Conservation (phyloP, 805 yeast species). For the Priceomyces fermenticarens region DNA sequence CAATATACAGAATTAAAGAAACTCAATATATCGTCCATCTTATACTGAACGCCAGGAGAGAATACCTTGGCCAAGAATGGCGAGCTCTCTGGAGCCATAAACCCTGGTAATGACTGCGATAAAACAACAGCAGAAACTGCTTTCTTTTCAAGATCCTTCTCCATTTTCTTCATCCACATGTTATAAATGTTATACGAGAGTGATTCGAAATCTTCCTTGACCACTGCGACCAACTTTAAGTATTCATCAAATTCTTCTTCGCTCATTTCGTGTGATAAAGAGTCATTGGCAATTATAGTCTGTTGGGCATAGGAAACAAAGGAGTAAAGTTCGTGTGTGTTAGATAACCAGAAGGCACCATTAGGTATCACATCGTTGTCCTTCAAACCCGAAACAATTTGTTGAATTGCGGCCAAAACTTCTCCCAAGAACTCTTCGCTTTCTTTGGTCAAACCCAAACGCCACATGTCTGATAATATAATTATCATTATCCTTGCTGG, state of each 20-base stretch:
- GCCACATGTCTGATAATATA: slow-evolving; percentile 95
- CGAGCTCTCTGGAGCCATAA: slow-evolving; percentile 78
- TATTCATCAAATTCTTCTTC: slow-evolving; percentile 89
- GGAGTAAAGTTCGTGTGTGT: slow-evolving; percentile 91
- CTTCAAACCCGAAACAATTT: slow-evolving; percentile 70
- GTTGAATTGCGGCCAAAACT: slow-evolving; percentile 82
- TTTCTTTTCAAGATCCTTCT: slow-evolving; percentile 84
- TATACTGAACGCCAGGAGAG: slow-evolving; percentile 65
- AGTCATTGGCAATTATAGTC: slow-evolving; percentile 83
- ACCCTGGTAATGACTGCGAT: slow-evolving; percentile 95
- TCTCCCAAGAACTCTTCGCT: slow-evolving; percentile 89
- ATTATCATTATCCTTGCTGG: slow-evolving; percentile 94
- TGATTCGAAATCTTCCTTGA: slow-evolving; percentile 90
- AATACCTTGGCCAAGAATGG: slow-evolving; percentile 84
- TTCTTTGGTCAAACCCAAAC: slow-evolving; percentile 88
- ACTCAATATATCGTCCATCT: slow-evolving; percentile 92
- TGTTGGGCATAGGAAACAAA: slow-evolving; percentile 92
- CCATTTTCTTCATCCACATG: slow-evolving; percentile 95
- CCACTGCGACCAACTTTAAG: slow-evolving; percentile 81
- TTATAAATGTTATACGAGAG: slow-evolving; percentile 91
- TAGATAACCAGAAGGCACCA: slow-evolving; percentile 97
- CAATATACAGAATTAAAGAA: slow-evolving; percentile 88
- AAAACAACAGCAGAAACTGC: slow-evolving; percentile 93
- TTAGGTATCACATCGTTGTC: slow-evolving; percentile 86
- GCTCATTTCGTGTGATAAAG: slow-evolving; percentile 77